phyloP scores from a whole-genome alignment of 176 grass and related monocot genomes.

The sorghum (Sorghum bicolor) region DNA sequence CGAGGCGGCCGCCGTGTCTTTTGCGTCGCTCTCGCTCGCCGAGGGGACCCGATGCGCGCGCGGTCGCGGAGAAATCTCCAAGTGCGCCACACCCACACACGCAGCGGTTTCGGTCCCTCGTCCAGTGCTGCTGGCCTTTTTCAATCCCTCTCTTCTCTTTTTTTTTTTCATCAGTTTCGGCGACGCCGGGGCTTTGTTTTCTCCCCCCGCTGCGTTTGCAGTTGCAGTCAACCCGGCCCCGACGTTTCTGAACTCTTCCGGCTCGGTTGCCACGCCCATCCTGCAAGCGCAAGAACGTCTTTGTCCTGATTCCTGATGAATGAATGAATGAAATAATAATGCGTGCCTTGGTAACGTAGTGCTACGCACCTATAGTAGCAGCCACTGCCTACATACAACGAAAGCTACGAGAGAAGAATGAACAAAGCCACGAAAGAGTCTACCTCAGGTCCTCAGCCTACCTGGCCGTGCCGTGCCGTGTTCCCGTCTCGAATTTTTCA shows the following conservation, averaged over 20 bases:
- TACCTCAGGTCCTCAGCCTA: neutral
- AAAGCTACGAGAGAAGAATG: neutral
- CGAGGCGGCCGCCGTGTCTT: neutral
- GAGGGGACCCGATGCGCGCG: neutral
- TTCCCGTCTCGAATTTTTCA: neutral
- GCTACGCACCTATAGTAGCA: neutral
- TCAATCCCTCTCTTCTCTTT: neutral
- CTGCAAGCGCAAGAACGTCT: neutral
- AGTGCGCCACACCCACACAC: too few species aligned
- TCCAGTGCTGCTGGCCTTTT: neutral
- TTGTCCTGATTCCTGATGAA: neutral
- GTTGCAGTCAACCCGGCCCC: neutral
- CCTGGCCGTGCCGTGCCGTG: neutral
- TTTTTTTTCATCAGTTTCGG: neutral
- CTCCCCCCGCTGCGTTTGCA: neutral
- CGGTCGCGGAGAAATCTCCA: neutral
- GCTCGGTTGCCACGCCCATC: neutral
- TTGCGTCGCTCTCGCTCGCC: neutral
- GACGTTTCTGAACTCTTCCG: neutral
- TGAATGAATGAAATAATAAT: neutral
- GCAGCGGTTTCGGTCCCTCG: neutral
- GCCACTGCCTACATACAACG: neutral
- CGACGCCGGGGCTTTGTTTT: neutral
- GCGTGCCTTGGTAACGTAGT: conserved; percentile 4
- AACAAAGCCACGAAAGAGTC: neutral